Evolutionary conservation across 805 yeast genomes (phyloP), one percentile per base, ranked within the genome.

Genomic region (Priceomyces haplophilus): DNA sequence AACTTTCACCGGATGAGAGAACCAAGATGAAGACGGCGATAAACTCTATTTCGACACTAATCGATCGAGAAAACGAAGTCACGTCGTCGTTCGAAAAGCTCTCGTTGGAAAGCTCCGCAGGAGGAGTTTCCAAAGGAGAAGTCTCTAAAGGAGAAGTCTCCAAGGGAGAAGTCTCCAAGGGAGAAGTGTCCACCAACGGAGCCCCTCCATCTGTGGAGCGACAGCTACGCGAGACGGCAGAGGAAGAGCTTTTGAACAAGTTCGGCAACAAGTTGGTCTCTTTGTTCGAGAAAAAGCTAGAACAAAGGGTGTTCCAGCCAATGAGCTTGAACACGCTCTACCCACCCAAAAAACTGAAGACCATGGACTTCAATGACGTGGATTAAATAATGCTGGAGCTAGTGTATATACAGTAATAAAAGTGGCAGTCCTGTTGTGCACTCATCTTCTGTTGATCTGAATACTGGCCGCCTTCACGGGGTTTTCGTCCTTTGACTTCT

Each of bases 381-480:
- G 43, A 45, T 38, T 36, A 24, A 42, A 20, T 40, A 18, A 17
- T 27, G 45, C 18, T 39, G 23, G 7, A 32, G 23, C 33, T 31
- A 19, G 20, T 31, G 24, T 32, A 39, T 31, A 39, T 39, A 39
- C 34, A 39, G 32, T 27, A 19, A 37, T 24, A 30, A 21, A 31
- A 20, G 21, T 13, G 20, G 36, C 17, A 19, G 12, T 38, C 11
- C 16, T 3, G 32, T 23, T 10, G 3, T 4, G 25, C 18, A 27
- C 7, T 24, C 13, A 36, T 23, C 39, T 36, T 21, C 19, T 23
- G 19, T 25, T 23, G 11, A 36, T 25, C 44, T 64, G 66, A 19
- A 74, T 59, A 0, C 55, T 44, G 3, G 78, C 68, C 3, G 67
- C 37, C 37, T 64, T 59, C 16, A 72, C 68, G 8, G 76, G 75